phyloP scores from a whole-genome alignment of 495 filamentous ascomycete genomes.

The Aspergillus bertholletiae region DNA sequence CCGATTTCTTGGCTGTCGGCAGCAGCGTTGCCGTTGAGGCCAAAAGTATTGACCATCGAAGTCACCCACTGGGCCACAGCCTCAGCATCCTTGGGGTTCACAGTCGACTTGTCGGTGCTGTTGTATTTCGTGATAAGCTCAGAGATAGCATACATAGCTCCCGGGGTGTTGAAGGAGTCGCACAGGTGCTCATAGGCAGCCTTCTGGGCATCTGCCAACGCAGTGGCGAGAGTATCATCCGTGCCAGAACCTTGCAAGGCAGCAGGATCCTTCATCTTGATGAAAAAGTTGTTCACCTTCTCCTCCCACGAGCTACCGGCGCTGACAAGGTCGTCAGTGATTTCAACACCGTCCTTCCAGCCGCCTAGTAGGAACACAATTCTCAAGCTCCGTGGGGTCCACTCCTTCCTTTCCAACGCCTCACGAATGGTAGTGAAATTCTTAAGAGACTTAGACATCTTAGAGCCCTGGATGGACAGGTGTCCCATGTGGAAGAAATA shows the following conservation, averaged over 20 bases:
- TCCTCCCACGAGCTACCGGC: slow-evolving; percentile 75
- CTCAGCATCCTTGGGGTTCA: slow-evolving; percentile 52
- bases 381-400: slow-evolving; percentile 75
- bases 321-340: slow-evolving; percentile 75
- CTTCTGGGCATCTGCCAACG: slow-evolving; percentile 60
- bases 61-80: slow-evolving; percentile 76
- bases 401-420: slow-evolving; percentile 69
- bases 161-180: slow-evolving; percentile 87
- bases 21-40: slow-evolving; percentile 65
- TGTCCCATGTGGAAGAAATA: slow-evolving; percentile 98
- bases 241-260: slow-evolving; percentile 35
- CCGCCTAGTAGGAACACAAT: slow-evolving; percentile 84
- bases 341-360: slow-evolving; percentile 91
- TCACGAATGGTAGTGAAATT: slow-evolving; percentile 96
- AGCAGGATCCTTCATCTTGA: slow-evolving; percentile 54
- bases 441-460: slow-evolving; percentile 95
- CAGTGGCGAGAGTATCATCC: slow-evolving; percentile 29
- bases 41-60: slow-evolving; percentile 76
- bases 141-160: slow-evolving; percentile 69
- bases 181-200: slow-evolving; percentile 64
- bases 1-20: slow-evolving; percentile 63
- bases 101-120: slow-evolving; percentile 55
- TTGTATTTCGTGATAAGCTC: slow-evolving; percentile 74
- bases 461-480: slow-evolving; percentile 80
- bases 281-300: slow-evolving; percentile 87